Evolutionary conservation across 768 basidiomycete species (phyloP).

Genomic region (Mycena alexandri): DNA sequence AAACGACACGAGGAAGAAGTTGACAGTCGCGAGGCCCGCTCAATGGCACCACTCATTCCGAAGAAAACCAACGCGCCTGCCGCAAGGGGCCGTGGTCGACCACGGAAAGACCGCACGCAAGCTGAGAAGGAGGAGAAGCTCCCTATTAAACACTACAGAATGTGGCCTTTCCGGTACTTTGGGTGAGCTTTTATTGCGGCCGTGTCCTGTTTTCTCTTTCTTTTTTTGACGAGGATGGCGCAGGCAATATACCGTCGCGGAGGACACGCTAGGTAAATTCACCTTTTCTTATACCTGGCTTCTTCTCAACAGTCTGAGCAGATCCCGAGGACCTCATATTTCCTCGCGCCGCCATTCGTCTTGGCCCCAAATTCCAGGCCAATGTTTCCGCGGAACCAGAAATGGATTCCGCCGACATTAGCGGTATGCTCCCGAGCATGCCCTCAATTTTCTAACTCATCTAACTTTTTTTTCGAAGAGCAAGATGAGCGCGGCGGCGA

Average conservation of each 20-base stretch:
- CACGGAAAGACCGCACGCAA: slow-evolving; percentile 78
- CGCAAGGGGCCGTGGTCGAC: slow-evolving; percentile 78
- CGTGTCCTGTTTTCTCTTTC: too few relatives aligned
- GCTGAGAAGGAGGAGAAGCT: slow-evolving; percentile 84
- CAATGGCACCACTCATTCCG: slow-evolving; percentile 54
- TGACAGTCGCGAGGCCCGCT: slow-evolving; percentile 78
- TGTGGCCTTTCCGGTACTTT: slow-evolving; percentile 97
- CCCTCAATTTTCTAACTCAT: slow-evolving; percentile 5
- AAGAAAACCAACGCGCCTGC: slow-evolving; percentile 81
- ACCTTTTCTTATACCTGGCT: slow-evolving; percentile 31
- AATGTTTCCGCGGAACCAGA: slow-evolving; percentile 64
- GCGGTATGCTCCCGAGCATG: slow-evolving; percentile 46
- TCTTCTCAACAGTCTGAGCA: slow-evolving; percentile 52
- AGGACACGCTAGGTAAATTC: slow-evolving; percentile 86
- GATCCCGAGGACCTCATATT: slow-evolving; percentile 98
- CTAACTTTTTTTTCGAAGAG: slow-evolving; percentile 49
- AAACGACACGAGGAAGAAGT: slow-evolving; percentile 89
- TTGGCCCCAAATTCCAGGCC: slow-evolving; percentile 89
- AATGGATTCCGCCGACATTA: slow-evolving; percentile 44
- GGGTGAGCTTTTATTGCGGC: slow-evolving; percentile 68
- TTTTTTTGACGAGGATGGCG: slow-evolving; percentile 22
- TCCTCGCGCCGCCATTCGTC: slow-evolving; percentile 91
- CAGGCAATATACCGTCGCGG: slow-evolving; percentile 91
- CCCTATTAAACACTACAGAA: slow-evolving; percentile 86
- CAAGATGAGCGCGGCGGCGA: slow-evolving; percentile 79